Percentiles rank a stretch among this genome's conserved stretches.
phyloP scores from a whole-genome alignment of 208 protist genomes.

The Leishmania amazonensis region DNA sequence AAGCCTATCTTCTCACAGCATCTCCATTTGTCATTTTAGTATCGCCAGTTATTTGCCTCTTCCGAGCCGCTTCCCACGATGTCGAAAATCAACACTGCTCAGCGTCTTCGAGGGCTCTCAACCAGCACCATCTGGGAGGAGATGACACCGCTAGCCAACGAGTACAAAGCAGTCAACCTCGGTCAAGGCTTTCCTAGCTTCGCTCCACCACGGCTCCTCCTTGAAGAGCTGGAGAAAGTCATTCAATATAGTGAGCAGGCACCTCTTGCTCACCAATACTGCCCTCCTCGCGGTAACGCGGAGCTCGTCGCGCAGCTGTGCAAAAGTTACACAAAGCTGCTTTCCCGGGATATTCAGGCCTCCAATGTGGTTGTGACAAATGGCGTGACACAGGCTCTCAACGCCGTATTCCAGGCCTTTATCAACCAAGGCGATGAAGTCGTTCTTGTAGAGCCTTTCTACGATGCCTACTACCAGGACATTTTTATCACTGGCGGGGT shows the following conservation, averaged over 20 bases:
- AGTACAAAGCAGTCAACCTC: constrained; percentile 91
- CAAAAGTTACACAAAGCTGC: constrained; percentile 58
- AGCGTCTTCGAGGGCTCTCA: constrained; percentile 40
- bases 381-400: constrained; percentile 88
- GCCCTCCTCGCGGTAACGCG: constrained; percentile 59
- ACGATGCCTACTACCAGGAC: constrained; percentile 86
- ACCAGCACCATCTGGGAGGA: constrained; percentile 70
- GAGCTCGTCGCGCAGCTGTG: constrained; percentile 72
- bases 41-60: neutral
- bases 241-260: constrained; percentile 38
- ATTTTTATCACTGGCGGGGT: constrained; percentile 72
- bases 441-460: constrained; percentile 93
- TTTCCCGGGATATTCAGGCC: constrained; percentile 51
- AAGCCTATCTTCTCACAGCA: neutral
- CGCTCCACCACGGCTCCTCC: constrained; percentile 67
- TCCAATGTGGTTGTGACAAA: constrained; percentile 78
- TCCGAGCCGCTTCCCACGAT: constrained; percentile 12
- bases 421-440: constrained; percentile 93
- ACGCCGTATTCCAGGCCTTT: constrained; percentile 71
- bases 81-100: constrained; percentile 31
- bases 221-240: constrained; percentile 57
- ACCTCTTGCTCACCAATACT: constrained; percentile 85
- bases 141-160: constrained; percentile 86
- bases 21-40: neutral
- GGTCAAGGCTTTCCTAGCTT: constrained; percentile 93